A percentile compares a stretch with the other conserved stretches of the same genome.
phyloP scores from a whole-genome alignment of 331 rosid species.

The Saraca asoca region DNA sequence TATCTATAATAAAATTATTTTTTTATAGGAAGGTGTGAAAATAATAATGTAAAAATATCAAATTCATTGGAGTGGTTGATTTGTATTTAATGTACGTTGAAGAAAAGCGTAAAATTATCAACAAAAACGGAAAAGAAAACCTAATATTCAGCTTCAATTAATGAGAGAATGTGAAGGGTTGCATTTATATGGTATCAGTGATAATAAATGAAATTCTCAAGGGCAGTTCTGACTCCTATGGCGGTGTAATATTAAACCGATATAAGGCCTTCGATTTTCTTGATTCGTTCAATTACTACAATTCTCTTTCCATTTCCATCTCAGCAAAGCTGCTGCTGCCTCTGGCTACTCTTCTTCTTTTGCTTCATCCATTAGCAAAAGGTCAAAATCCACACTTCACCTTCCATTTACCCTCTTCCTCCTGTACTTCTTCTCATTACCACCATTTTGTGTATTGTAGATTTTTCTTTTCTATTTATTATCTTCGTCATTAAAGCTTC shows the following conservation, averaged over 20 bases:
- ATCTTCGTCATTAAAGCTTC: too few relatives aligned
- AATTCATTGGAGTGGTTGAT: too few relatives aligned
- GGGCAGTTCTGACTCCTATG: conserved; percentile 8
- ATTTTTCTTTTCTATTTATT: too few relatives aligned
- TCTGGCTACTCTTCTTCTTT: neutral
- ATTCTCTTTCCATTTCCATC: neutral
- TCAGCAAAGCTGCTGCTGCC: conserved; percentile 13
- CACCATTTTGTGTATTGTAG: too few relatives aligned
- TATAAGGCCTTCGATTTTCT: neutral
- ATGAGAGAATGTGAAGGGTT: neutral
- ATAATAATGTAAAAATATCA: too few relatives aligned
- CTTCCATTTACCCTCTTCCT: too few relatives aligned
- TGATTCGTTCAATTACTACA: neutral
- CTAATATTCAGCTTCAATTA: neutral
- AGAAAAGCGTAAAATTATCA: neutral
- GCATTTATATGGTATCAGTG: neutral
- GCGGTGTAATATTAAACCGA: conserved; percentile 11
- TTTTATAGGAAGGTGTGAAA: too few relatives aligned
- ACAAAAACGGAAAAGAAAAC: neutral
- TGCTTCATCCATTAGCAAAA: neutral
- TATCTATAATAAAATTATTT: too few relatives aligned
- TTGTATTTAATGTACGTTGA: too few relatives aligned
- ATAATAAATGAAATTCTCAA: neutral
- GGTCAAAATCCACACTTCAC: too few relatives aligned
- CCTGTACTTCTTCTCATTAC: too few relatives aligned